Evolutionary conservation across 495 filamentous ascomycete species (phyloP), one percentile per base, ranked within the genome.

Genomic region (Penicillium waksmanii): DNA sequence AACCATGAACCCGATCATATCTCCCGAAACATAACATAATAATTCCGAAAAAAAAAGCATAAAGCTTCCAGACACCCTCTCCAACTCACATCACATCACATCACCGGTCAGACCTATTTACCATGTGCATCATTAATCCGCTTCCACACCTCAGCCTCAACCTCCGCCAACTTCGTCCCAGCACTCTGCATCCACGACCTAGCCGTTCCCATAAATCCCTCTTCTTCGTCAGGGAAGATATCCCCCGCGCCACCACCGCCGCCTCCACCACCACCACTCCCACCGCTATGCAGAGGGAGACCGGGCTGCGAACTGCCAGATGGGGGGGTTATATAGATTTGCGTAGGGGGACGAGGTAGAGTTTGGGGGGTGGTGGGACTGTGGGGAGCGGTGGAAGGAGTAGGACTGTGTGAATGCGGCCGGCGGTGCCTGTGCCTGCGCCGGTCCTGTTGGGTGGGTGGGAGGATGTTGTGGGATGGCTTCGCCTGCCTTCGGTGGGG

Each of bases 141-240:
- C 74, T 77, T 87, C 88, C 89, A 91, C n/a, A 89, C 82, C 75
- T 87, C 84, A 58, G 78, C 84, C 73, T 90, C 87, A 18, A 84
- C 84, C 53, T 85, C 84, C 11, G 76, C 79, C 51, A 90, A 66
- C 69, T 84, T 86, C 60, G 77, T 75, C 53, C 88, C 87, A 9
- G 84, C 87, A 44, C 73, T 82, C 62, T 81, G 78, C 48, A 84
- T 78, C 83, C 85, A 85, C 59, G 82, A 81, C 77, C 80, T 86
- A 3, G 85, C 86, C 13, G 76, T 77, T 5, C 73, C 78, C 71
- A 83, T 76, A 10, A 86, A 67, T 1, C 83, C 78, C 6, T 73
- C 73, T 15, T 78, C 82, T 9, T 76, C 79, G 5, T 71, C 79
- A 0, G 60, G 60, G n/a, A 67, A 68, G 13, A 67, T 65, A 36